These are phyloP conservation scores for Phytophthora pisi DNA, from an alignment of 352 stramenopile species.

Conservation along the genomic window DNA sequence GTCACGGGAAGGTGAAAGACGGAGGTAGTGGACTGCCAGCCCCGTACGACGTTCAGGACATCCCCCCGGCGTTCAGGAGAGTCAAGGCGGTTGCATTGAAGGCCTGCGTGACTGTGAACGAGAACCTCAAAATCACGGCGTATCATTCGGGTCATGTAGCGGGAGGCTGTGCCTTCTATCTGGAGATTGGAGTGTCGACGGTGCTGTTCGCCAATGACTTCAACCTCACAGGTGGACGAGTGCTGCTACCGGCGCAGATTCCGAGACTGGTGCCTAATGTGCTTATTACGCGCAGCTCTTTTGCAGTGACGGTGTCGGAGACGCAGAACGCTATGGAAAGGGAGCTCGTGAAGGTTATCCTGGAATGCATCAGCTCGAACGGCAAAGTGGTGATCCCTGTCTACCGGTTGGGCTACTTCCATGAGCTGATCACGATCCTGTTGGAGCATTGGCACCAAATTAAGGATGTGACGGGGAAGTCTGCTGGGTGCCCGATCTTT, in stretches of 20 bases:
- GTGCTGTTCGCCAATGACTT: constrained; percentile 84
- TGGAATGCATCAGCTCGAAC: constrained; percentile 73
- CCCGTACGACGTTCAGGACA: constrained; percentile 68
- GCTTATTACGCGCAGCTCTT: constrained; percentile 73
- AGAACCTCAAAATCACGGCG: constrained; percentile 78
- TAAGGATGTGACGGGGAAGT: constrained; percentile 32
- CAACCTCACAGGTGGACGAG: constrained; percentile 71
- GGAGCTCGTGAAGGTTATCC: constrained; percentile 78
- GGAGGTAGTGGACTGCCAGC: constrained; percentile 55
- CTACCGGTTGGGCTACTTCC: constrained; percentile 79
- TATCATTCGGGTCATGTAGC: constrained; percentile 82
- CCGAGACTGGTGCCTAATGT: constrained; percentile 63
- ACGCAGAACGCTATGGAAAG: constrained; percentile 82
- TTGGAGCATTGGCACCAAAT: constrained; percentile 78
- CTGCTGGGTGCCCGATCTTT: constrained; percentile 61
- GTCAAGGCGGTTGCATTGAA: constrained; percentile 57
- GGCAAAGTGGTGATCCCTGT: constrained; percentile 89
- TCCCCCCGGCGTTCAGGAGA: constrained; percentile 57
- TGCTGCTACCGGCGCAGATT: constrained; percentile 74
- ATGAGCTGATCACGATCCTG: constrained; percentile 78
- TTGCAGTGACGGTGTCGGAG: constrained; percentile 85
- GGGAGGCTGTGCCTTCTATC: constrained; percentile 76
- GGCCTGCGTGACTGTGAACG: constrained; percentile 59
- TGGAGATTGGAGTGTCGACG: constrained; percentile 75
- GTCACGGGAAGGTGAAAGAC: constrained; percentile 49